Percentiles rank a stretch among this genome's conserved stretches.
Conservation (phyloP, 2,329 filamentous ascomycete species). For the Colletotrichum lentis region DNA sequence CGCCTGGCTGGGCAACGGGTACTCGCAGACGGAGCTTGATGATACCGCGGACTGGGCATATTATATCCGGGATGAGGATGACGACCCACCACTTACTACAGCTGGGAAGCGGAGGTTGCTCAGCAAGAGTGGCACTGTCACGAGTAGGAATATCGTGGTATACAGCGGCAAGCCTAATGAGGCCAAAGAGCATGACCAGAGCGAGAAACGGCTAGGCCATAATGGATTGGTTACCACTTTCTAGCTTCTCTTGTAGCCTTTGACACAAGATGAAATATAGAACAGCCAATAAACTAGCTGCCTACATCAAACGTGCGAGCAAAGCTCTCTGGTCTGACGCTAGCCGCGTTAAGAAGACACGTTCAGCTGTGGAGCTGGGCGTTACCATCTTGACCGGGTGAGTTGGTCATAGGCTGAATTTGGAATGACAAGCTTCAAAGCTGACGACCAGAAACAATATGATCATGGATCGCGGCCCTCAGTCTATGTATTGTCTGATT, state of each 20-base stretch:
- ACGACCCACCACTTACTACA: constrained; percentile 44
- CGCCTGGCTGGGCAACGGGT: constrained; percentile 54
- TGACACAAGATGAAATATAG: neutral
- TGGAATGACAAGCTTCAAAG: neutral
- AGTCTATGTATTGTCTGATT: neutral
- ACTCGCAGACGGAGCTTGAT: constrained; percentile 53
- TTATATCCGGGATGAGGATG: constrained; percentile 50
- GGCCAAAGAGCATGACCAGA: neutral
- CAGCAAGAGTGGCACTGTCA: constrained; percentile 42
- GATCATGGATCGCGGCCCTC: too few species aligned
- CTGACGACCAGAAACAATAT: neutral
- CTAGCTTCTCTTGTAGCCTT: neutral
- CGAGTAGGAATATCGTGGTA: constrained; percentile 30
- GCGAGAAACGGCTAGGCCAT: constrained; percentile 7
- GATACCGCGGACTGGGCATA: constrained; percentile 50
- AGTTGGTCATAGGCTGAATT: neutral
- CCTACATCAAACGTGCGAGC: neutral
- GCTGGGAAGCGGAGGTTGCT: constrained; percentile 39
- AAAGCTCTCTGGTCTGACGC: neutral
- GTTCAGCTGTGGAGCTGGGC: too few species aligned
- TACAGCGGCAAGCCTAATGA: constrained; percentile 35
- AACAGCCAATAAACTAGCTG: too few species aligned
- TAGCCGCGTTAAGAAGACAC: too few species aligned
- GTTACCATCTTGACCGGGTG: neutral
- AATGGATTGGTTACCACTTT: neutral